Evolutionary conservation across 805 yeast genomes (phyloP), one percentile per base, ranked within the genome.

Genomic region (Wickerhamiella shivajii): DNA sequence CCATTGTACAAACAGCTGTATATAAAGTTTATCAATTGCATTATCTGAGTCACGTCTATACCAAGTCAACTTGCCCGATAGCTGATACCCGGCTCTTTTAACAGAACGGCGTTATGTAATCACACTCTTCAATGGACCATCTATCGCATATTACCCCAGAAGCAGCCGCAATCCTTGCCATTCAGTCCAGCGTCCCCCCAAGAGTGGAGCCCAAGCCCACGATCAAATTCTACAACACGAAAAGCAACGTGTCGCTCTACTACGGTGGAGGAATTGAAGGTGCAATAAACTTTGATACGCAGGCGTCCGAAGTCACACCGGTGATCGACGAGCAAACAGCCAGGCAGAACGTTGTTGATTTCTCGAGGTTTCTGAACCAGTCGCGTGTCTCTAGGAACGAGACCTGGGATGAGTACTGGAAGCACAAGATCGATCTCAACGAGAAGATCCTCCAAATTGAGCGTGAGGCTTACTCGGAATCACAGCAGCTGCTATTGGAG

Each of bases 401-500:
- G 27, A 38, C 42, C 36, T 58, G 61, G 61, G 36, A 42, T 17
- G 36, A 39, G 19, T 57, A 45, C 43, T 58, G 62, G 62, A 30
- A 31, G 22, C 36, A 42, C 39, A 34, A 49, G 18, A 34, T 36
- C 23, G 39, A 33, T 11, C 18, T 46, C 20, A 37, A 43, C 35
- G 33, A 39, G 15, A 34, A 32, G 17, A 40, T 44, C 12, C 34
- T 46, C 14, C 31, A 29, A 14, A 32, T 29, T 20, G 51, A 45
- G 38, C 36, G 37, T 33, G 42, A 43, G 31, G 40, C 45, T 15
- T 44, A 42, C 34, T 29, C 31, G 17, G 44, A 41, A 18, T 47
- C 50, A 8, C 47, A 39, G 21, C 42, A 34, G 13, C 39, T 37
- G 15, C 36, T 40, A n/a, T 37, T 39, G 24, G 45, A 42, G 10